Evolutionary conservation across 2,329 filamentous ascomycete species (phyloP).

Genomic region (Aspergillus sp.): DNA sequence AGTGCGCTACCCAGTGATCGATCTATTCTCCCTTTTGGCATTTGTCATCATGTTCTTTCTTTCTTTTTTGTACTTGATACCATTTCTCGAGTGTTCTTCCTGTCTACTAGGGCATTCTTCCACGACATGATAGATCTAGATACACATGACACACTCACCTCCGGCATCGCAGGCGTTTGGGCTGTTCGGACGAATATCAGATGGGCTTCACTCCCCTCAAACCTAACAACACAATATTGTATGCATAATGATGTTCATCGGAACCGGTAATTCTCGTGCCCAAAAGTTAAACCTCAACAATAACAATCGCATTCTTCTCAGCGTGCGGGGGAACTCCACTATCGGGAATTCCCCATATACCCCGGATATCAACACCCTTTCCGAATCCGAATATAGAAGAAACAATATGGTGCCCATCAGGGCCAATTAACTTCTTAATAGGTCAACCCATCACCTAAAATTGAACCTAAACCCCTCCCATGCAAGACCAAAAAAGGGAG

Average conservation of each 20-base stretch:
- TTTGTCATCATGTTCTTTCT: constrained; percentile 8
- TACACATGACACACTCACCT: constrained; percentile 18
- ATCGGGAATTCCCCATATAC: not conserved
- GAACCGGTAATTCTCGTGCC: too few species aligned
- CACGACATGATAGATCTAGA: constrained; percentile 21
- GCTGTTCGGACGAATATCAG: not conserved
- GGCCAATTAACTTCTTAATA: too few species aligned
- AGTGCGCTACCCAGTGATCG: constrained; percentile 50
- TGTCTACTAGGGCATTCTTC: constrained; percentile 5
- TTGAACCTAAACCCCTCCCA: too few species aligned
- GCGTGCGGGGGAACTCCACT: not conserved
- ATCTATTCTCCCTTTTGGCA: constrained; percentile 6
- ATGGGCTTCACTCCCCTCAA: not conserved
- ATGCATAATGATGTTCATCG: not conserved
- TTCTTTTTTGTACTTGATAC: constrained; percentile 10
- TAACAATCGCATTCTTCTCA: not conserved
- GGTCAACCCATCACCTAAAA: too few species aligned
- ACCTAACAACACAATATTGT: not conserved
- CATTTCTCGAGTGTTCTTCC: constrained; percentile 8
- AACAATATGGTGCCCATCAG: not conserved
- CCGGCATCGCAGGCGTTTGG: constrained; percentile 18
- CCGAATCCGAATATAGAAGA: not conserved
- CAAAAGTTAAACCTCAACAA: too few species aligned
- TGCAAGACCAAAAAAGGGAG: too few species aligned
- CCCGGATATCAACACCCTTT: not conserved